Conservation (phyloP, 345 rosid genomes). For the Salix arbutifolia region DNA sequence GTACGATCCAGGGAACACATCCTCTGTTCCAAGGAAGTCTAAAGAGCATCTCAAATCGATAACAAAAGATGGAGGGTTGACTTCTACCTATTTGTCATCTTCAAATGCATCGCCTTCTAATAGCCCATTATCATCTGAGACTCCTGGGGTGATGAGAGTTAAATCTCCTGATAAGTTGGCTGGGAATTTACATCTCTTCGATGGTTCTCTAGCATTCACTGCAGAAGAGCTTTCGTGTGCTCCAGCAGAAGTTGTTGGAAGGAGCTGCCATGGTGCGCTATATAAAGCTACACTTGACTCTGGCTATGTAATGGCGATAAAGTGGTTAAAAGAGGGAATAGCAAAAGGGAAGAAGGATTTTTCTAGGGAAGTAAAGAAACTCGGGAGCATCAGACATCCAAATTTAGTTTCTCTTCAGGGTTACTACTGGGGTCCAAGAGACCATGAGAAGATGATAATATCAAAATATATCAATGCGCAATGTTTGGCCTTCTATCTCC, state of each 20-base stretch:
- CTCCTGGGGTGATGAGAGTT: slow-evolving; percentile 32
- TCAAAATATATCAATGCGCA: slow-evolving; percentile 56
- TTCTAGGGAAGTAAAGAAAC: slow-evolving; percentile 82
- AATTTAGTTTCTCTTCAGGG: slow-evolving; percentile 77
- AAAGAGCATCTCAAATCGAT: slow-evolving; percentile 25
- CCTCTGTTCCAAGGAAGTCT: slow-evolving; percentile 30
- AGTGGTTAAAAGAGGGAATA: slow-evolving; percentile 84
- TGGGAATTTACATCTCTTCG: slow-evolving; percentile 72
- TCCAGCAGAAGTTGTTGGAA: slow-evolving; percentile 82
- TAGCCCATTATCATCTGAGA: slow-evolving; percentile 36
- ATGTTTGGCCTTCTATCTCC: slow-evolving; percentile 69
- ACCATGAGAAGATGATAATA: slow-evolving; percentile 78
- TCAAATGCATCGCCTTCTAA: slow-evolving; percentile 51
- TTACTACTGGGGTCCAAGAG: slow-evolving; percentile 82
- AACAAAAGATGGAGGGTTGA: slow-evolving; percentile 38
- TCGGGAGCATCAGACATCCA: slow-evolving; percentile 77
- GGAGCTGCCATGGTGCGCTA: slow-evolving; percentile 77
- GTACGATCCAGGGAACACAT: slow-evolving; percentile 35
- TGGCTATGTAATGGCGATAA: slow-evolving; percentile 58
- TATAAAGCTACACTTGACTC: slow-evolving; percentile 72
- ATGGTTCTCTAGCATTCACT: slow-evolving; percentile 53
- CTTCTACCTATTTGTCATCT: slow-evolving; percentile 55
- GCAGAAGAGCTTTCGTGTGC: slow-evolving; percentile 82
- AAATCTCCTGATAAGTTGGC: slow-evolving; percentile 64
- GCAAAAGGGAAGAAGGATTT: slow-evolving; percentile 80